Evolutionary conservation across 345 rosid genomes (phyloP).

Genomic region (Eucalyptus curtisii): DNA sequence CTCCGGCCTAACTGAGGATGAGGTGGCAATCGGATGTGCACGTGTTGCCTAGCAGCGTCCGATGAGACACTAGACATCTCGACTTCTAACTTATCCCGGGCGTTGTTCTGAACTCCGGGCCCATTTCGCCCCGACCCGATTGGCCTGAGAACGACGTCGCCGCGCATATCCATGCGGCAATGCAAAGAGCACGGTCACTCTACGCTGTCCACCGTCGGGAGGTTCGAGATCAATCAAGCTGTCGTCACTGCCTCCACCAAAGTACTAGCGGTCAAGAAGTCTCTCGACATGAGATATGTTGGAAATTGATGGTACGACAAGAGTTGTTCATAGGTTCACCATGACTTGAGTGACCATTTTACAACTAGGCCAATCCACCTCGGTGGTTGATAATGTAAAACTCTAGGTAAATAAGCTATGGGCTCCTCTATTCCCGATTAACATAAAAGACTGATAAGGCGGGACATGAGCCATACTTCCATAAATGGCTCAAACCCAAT

Average conservation of each 20-base stretch:
- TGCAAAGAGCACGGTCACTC: not conserved
- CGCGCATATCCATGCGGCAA: too few species aligned
- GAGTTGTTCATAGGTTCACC: too few species aligned
- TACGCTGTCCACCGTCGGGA: accelerated
- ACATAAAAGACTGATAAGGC: too few species aligned
- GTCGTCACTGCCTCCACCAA: not conserved
- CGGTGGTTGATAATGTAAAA: accelerated
- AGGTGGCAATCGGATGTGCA: not conserved
- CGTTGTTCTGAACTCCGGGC: not conserved
- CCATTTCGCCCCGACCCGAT: not conserved
- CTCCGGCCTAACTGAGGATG: not conserved
- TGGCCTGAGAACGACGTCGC: not conserved
- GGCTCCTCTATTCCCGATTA: not conserved
- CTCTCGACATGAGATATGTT: accelerated
- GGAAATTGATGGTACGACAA: accelerated
- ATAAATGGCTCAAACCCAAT: too few species aligned
- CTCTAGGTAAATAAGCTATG: not conserved
- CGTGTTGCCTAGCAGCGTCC: not conserved
- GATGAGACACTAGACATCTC: too few species aligned
- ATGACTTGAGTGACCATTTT: not conserved
- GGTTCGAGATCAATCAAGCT: not conserved
- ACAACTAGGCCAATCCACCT: not conserved
- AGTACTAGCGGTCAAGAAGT: accelerated
- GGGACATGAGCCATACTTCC: too few species aligned
- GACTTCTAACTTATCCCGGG: too few species aligned